Percentiles rank a stretch among this genome's conserved stretches.
Evolutionary conservation across 768 basidiomycete genomes (phyloP).

Genomic region (Polyporus arcularius): DNA sequence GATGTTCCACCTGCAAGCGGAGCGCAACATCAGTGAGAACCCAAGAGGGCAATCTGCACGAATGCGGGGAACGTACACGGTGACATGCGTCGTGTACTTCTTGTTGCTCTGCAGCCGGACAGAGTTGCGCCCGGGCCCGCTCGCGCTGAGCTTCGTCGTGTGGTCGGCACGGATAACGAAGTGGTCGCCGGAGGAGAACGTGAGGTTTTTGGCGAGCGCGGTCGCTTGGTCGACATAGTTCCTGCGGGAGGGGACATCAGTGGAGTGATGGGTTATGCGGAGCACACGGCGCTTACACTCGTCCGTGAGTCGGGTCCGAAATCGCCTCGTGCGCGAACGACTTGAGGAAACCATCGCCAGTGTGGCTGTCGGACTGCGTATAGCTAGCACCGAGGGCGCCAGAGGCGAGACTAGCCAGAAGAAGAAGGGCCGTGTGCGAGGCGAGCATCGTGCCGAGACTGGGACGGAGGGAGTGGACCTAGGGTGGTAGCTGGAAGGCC

Average conservation of each 20-base stretch:
- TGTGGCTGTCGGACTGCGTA: constrained; percentile 43
- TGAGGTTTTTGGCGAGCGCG: constrained; percentile 56
- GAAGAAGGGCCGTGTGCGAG: neutral
- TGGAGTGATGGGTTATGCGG: neutral
- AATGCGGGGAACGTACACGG: constrained; percentile 43
- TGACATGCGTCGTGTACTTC: constrained; percentile 52
- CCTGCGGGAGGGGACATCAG: constrained; percentile 23
- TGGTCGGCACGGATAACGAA: constrained; percentile 60
- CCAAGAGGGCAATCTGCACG: neutral
- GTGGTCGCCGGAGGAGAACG: constrained; percentile 51
- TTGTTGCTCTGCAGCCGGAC: constrained; percentile 57
- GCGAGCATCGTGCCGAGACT: constrained; percentile 4
- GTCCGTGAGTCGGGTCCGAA: constrained; percentile 64
- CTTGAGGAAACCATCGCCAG: constrained; percentile 50
- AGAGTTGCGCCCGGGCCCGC: constrained; percentile 58
- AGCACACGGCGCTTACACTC: constrained; percentile 48
- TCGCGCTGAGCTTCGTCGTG: constrained; percentile 45
- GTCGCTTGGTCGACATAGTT: constrained; percentile 49
- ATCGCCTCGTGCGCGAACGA: constrained; percentile 51
- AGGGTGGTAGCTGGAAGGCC: constrained; percentile 9
- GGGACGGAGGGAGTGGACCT: neutral
- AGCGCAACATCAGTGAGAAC: constrained; percentile 2
- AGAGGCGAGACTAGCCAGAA: constrained; percentile 8
- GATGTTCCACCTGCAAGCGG: constrained; percentile 44
- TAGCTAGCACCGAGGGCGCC: constrained; percentile 47